Evolutionary conservation across 257 asterid genomes (phyloP), one percentile per base, ranked within the genome.

Genomic region (Paraleonurus japonicus): DNA sequence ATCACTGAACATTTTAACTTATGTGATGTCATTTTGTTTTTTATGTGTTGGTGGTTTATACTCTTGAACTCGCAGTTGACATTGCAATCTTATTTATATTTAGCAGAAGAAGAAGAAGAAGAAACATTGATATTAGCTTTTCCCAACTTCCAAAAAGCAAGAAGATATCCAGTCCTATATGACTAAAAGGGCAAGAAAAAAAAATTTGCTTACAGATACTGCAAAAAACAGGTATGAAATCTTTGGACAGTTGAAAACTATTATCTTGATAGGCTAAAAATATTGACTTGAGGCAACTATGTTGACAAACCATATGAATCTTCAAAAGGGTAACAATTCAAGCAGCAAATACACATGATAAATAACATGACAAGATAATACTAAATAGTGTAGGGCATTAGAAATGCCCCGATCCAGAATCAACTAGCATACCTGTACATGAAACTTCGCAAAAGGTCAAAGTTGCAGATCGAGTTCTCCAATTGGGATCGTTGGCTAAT

Each of bases 391-490:
- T 19, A 22, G 63, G 55, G 67, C 59, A 73, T 48, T 47, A 63
- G 48, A 55, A 68, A 27, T 50, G 47, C 43, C 27, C 61, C 6
- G 53, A 51, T 72, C 61, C 9, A 8, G 69, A 45, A 86, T 37
- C 70, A 79, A 60, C 26, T 51, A 78, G 39, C 51, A 71, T 88
- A 94, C 99, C 99, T 86, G 86, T 86, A 91, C 97, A 94, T 94
- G 82, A 91, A 94, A 81, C 92, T 91, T 78, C 98, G 82, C 81
- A 89, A 75, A 88, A 91, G 70, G 99, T 94, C 81, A 94, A 81
- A 64, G 96, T 89, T 58, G 92, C 90, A 66, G 99, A 94, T 75
- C 99, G 89, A 58, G 93, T 94, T 79, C 98, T 89, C 99, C 99
- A 94, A 79, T 94, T 91, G 76, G 92, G 79, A 82, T 94, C 98